These are phyloP conservation scores for Lepidium aucheri DNA, from an alignment of 345 rosid species.

Conservation along the genomic window DNA sequence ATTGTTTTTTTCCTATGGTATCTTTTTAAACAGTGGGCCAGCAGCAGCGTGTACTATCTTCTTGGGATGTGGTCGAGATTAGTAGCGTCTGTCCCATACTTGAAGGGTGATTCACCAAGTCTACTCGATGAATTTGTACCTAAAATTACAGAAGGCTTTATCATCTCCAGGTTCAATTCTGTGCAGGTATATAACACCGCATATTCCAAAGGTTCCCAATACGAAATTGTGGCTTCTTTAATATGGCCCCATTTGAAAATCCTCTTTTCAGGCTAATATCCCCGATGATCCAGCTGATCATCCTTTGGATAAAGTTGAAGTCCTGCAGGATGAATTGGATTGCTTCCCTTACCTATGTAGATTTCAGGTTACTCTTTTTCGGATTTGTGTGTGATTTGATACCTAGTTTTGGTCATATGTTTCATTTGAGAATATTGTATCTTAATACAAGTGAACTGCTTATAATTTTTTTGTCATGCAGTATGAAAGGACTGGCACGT, in stretches of 20 bases:
- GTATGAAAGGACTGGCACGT: constrained; percentile 86
- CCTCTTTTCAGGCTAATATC: constrained; percentile 56
- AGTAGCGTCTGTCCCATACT: constrained; percentile 87
- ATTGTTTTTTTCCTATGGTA: neutral
- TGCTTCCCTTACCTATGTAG: constrained; percentile 96
- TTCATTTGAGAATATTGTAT: neutral
- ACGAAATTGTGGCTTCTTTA: neutral
- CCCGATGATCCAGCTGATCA: constrained; percentile 78
- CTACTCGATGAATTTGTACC: constrained; percentile 97
- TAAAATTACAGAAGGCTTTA: constrained; percentile 92
- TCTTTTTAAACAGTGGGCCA: constrained; percentile 72
- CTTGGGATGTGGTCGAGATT: constrained; percentile 95
- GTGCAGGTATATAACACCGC: constrained; percentile 53
- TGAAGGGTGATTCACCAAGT: constrained; percentile 97
- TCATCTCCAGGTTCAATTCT: constrained; percentile 89
- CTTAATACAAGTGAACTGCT: constrained; percentile 11
- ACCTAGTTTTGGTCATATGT: neutral
- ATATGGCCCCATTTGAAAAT: neutral
- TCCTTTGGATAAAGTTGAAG: constrained; percentile 94
- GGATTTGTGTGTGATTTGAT: neutral
- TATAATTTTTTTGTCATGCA: constrained; percentile 29
- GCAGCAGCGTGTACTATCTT: constrained; percentile 97
- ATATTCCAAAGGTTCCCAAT: neutral
- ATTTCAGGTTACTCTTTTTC: constrained; percentile 66
- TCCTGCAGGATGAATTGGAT: constrained; percentile 97